Percentiles rank a stretch among this genome's conserved stretches.
These are phyloP conservation scores for Calonectria pauciramosa DNA, from an alignment of 2,329 filamentous ascomycete species.

Conservation along the genomic window DNA sequence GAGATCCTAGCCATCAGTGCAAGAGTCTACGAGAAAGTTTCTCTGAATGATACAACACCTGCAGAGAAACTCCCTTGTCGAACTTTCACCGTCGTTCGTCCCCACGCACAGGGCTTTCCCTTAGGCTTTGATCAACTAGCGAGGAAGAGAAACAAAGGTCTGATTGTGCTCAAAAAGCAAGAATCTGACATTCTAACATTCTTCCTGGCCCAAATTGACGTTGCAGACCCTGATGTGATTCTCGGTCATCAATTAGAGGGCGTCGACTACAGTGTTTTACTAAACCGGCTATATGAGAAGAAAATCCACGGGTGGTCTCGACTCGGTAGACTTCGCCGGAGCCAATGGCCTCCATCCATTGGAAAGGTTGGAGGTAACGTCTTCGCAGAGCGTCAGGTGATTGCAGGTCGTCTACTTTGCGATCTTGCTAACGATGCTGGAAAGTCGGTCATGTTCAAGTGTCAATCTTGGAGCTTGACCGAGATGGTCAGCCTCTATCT, in stretches of 20 bases:
- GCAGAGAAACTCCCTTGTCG: constrained; percentile 90
- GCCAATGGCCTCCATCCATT: constrained; percentile 88
- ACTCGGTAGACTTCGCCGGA: constrained; percentile 86
- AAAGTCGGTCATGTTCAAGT: constrained; percentile 97
- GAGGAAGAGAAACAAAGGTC: constrained; percentile 79
- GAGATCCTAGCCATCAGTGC: constrained; percentile 94
- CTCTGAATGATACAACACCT: constrained; percentile 87
- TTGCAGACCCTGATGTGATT: constrained; percentile 92
- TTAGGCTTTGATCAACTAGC: constrained; percentile 86
- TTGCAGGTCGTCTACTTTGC: constrained; percentile 90
- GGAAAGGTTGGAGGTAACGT: constrained; percentile 90
- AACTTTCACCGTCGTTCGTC: constrained; percentile 92
- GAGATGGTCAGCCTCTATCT: constrained; percentile 98
- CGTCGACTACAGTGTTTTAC: constrained; percentile 91
- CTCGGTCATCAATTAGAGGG: constrained; percentile 97
- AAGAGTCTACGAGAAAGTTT: constrained; percentile 92
- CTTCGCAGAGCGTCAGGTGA: constrained; percentile 91
- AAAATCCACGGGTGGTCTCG: constrained; percentile 96
- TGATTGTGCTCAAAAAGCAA: constrained; percentile 84
- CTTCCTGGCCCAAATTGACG: constrained; percentile 89
- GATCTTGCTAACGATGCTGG: constrained; percentile 97
- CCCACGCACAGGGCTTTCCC: constrained; percentile 81
- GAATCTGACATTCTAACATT: constrained; percentile 89
- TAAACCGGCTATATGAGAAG: constrained; percentile 88
- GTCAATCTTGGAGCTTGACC: constrained; percentile 96